Evolutionary conservation across 768 basidiomycete genomes (phyloP), one percentile per base, ranked within the genome.

Genomic region (Kwoniella pini): DNA sequence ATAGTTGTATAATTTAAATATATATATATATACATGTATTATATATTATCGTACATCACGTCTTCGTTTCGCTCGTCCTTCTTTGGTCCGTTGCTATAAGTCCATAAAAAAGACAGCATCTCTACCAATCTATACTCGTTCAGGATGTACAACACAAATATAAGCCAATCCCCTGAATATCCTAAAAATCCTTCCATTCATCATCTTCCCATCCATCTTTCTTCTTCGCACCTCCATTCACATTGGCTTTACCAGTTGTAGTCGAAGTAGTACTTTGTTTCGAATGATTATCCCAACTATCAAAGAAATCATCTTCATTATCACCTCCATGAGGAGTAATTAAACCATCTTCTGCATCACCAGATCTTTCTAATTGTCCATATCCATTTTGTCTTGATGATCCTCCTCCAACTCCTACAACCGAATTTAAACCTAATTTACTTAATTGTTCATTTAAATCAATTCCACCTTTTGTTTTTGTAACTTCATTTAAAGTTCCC

Each of bases 361-460:
- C 73, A 12, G 66, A 68, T 28, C 67, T 51, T n/a, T 74, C 64
- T 19, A 69, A 31, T 26, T 62, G 62, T 1, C 65, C 71, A 64
- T 71, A 71, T 11, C 68, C 59, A 44, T 67, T 65, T 42, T 76
- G 76, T 19, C n/a, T n/a, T n/a, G n/a, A n/a, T n/a, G n/a, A n/a
- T n/a, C 33, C 33, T 36, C 33, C 43, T 38, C 0, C 13, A 9
- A 19, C 56, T 39, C 27, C 31, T 42, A 19, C 31, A 30, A 19
- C 80, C 80, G 33, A 7, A 7, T 74, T 62, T 15, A 84, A 26
- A 30, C 89, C 86, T 9, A 88, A 83, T 38, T 85, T 86, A 12
- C 85, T 87, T 43, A 93, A 84, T 44, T 84, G 86, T 68, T 84
- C 87, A 52, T 85, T 90, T 7, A 95, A 88, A 76, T 97, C 93